Evolutionary conservation across 2,329 filamentous ascomycete species (phyloP), one percentile per base, ranked within the genome.

Genomic region (Geoglossum cookeanum): DNA sequence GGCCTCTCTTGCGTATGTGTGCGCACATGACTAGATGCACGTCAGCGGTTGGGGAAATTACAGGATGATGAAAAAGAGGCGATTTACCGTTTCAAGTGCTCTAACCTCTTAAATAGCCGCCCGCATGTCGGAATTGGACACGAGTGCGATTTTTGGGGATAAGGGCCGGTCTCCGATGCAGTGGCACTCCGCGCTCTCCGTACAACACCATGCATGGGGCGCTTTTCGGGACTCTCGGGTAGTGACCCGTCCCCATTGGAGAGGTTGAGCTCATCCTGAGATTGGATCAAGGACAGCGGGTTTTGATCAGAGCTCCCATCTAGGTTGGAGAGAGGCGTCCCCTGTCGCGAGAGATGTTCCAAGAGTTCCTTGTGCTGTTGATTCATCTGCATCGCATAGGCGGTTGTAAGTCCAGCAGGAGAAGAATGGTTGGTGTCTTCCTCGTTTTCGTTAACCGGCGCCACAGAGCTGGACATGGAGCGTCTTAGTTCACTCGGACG

Each of bases 1-100:
- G 92, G 92, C 74, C 91, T 87, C 77, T 98, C 92, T 78, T 98
- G 92, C 58, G 92, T 98, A 78, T 98, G 92, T 67, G 92, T 98
- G 74, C 92, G 87, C 71, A 98, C 92, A 75, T 98, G 92, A 78
- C 90, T 94, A 72, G 69, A 58, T 51, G 61, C 63, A 62, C 59
- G 64, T 64, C 58, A 59, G 58, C 57, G 49, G 13, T 35, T 53
- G 32, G 5, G 49, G 27, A 53, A 17, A 53, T 53, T 53, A 53
- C 17, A 22, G 42, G 58, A 59, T 62, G 62, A 58, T 48, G 57
- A 45, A 55, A 59, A 55, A 66, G 66, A 65, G 65, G 63, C 67
- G 67, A 76, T 85, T 81, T 87, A 94, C 88, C 91, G 84, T 80
- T 98, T 98, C 68, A 98, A 82, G 75, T 98, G 92, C 75, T 98